Evolutionary conservation across 257 asterid species (phyloP), one percentile per base, ranked within the genome.

Genomic region (Ilex asprella): DNA sequence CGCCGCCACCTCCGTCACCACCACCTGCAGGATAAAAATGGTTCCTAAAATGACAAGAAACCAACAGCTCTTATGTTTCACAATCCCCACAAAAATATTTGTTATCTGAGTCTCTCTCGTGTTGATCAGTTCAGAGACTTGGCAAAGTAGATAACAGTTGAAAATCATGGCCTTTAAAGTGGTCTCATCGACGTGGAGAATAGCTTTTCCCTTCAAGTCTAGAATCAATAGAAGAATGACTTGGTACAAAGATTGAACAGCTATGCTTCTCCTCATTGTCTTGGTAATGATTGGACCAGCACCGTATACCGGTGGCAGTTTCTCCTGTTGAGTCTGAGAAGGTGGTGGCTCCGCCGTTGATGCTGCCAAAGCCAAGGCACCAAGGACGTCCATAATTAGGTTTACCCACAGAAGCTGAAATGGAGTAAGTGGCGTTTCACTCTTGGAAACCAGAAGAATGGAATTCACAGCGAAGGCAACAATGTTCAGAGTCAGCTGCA

Each of bases 331-430:
- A 56, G 12, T 52, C 32, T 16, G 30, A 41, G 54, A 49, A 6
- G 70, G 50, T 1, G 52, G 58, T 31, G 54, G 47, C 30, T 59
- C 66, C 21, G 67, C 41, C 54, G 70, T 60, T 31, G 66, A 61
- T 6, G 59, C 31, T 2, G 76, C 75, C 50, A 75, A 60, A 14
- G 74, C 74, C 29, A 73, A 64, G 5, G 80, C 80, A 11, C 78
- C 84, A 1, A 81, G 52, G 30, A 51, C 52, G 59, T 73, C 86
- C 58, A 75, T 59, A 0, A 66, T 15, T 32, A 81, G 58, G 57
- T 68, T 78, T 61, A 73, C 67, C 87, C 87, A 81, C 4, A 81
- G 70, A 11, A 81, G 44, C 49, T 81, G 75, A 51, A 68, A 58
- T 12, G 82, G 12, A 46, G 76, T 44, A 63, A 78, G 39, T 47